phyloP scores from a whole-genome alignment of 2,329 filamentous ascomycete species.

The Trichoderma sp. region DNA sequence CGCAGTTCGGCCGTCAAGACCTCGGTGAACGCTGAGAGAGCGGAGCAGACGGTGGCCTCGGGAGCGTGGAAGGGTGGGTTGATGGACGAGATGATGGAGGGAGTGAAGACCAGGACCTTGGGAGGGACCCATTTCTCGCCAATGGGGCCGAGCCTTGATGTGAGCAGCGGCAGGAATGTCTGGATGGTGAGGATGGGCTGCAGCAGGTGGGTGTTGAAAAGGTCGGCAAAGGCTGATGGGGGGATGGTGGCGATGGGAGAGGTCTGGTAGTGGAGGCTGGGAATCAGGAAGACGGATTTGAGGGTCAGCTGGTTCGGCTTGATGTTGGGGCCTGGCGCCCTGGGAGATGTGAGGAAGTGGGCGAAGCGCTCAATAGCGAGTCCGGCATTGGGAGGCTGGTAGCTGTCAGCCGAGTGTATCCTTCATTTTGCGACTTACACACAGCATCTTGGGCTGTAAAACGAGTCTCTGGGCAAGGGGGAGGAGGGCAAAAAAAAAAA shows the following conservation, averaged over 20 bases:
- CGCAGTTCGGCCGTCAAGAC: conserved; percentile 79
- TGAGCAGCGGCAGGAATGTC: conserved; percentile 81
- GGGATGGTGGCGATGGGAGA: conserved; percentile 85
- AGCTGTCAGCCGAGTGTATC: not conserved
- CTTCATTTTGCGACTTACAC: not conserved
- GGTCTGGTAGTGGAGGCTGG: conserved; percentile 77
- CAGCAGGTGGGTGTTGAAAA: conserved; percentile 88
- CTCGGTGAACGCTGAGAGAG: conserved; percentile 82
- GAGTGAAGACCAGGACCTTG: conserved; percentile 77
- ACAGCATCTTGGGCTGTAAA: not conserved
- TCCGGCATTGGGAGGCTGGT: conserved; percentile 68
- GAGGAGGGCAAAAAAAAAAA: conserved; percentile 32
- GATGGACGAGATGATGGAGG: conserved; percentile 78
- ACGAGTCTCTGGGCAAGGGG: not conserved
- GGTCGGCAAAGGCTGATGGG: conserved; percentile 82
- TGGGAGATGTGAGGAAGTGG: conserved; percentile 71
- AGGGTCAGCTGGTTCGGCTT: conserved; percentile 76
- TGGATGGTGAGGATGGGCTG: conserved; percentile 88
- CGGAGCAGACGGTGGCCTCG: conserved; percentile 83
- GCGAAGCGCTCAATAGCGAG: conserved; percentile 73
- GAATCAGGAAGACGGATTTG: conserved; percentile 80
- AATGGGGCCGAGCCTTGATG: conserved; percentile 60
- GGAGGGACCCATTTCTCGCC: conserved; percentile 58
- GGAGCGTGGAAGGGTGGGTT: conserved; percentile 80
- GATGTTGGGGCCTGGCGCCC: conserved; percentile 75